A percentile compares a stretch with the other conserved stretches of the same genome.
phyloP scores from a whole-genome alignment of 352 stramenopile species.

The Thalassiosira hispida region DNA sequence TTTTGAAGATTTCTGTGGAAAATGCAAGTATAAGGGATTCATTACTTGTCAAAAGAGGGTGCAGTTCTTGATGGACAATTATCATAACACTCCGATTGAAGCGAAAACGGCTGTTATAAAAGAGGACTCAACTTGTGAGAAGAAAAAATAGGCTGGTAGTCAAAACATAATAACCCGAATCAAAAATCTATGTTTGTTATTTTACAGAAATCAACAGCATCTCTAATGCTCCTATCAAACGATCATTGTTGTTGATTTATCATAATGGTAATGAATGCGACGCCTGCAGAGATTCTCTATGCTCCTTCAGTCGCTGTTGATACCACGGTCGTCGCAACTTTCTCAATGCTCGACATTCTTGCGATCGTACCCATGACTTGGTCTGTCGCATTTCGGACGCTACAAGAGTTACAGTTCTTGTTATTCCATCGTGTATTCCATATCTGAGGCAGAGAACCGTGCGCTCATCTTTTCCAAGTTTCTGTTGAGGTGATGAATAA shows the following conservation, averaged over 20 bases:
- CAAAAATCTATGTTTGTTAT: slow-evolving; percentile 4
- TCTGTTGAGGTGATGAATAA: slow-evolving; percentile 27
- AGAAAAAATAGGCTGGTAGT: slow-evolving; percentile 13
- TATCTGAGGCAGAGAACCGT: slow-evolving; percentile 81
- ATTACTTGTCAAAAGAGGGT: slow-evolving; percentile 22
- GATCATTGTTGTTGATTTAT: slow-evolving; percentile 16
- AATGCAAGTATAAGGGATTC: slow-evolving; percentile 29
- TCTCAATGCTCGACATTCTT: slow-evolving; percentile 83
- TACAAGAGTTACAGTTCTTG: slow-evolving; percentile 82
- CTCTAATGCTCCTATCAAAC: not conserved
- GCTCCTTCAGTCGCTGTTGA: slow-evolving; percentile 83
- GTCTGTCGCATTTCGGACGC: slow-evolving; percentile 77
- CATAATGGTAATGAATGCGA: slow-evolving; percentile 46
- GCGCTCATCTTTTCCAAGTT: slow-evolving; percentile 80
- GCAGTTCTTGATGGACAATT: slow-evolving; percentile 40
- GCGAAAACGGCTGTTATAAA: slow-evolving; percentile 35
- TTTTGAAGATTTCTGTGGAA: slow-evolving; percentile 15
- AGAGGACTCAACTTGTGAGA: slow-evolving; percentile 28
- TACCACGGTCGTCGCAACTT: slow-evolving; percentile 86
- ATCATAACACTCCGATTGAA: slow-evolving; percentile 19
- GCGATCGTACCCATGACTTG: slow-evolving; percentile 84
- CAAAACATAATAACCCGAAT: not conserved
- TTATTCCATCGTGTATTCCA: slow-evolving; percentile 84
- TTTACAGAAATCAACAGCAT: not conserved
- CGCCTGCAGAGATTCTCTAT: slow-evolving; percentile 75